Evolutionary conservation across 2,329 filamentous ascomycete genomes (phyloP).

Genomic region (Cladosporium sphaerospermum): DNA sequence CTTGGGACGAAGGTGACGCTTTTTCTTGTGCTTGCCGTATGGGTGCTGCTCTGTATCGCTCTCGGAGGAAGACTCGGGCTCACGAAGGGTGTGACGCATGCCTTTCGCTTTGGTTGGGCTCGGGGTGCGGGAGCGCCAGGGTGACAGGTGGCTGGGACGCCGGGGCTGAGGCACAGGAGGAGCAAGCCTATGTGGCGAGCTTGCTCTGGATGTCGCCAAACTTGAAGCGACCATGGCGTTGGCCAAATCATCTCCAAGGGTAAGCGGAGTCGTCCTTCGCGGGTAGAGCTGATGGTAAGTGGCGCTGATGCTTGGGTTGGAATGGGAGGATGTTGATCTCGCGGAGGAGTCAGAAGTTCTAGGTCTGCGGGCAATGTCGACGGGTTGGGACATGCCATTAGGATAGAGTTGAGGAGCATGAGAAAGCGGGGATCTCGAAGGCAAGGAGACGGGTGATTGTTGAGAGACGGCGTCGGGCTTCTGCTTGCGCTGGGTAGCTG

Average conservation of each 20-base stretch:
- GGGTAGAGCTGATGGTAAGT: constrained; percentile 30
- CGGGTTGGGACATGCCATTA: constrained; percentile 19
- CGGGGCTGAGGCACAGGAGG: constrained; percentile 23
- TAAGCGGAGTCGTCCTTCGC: constrained; percentile 38
- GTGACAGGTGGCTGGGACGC: not conserved
- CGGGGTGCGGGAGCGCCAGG: constrained; percentile 30
- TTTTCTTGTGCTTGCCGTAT: constrained; percentile 47
- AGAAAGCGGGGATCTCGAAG: not conserved
- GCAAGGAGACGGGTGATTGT: not conserved
- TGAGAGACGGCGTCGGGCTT: not conserved
- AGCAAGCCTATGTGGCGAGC: constrained; percentile 35
- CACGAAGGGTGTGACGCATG: constrained; percentile 62
- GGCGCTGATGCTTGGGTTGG: constrained; percentile 25
- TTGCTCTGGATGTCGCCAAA: constrained; percentile 52
- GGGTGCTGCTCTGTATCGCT: constrained; percentile 43
- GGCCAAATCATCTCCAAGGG: constrained; percentile 60
- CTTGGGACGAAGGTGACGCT: constrained; percentile 48
- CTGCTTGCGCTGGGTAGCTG: constrained; percentile 2
- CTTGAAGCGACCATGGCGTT: constrained; percentile 71
- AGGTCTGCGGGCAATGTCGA: constrained; percentile 12
- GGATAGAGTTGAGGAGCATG: not conserved
- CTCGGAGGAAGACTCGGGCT: constrained; percentile 33
- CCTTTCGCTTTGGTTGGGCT: constrained; percentile 40
- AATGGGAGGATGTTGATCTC: constrained; percentile 19
- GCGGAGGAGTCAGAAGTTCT: not conserved